Evolutionary conservation across 768 basidiomycete species (phyloP).

Genomic region (Cubamyces lactineus): DNA sequence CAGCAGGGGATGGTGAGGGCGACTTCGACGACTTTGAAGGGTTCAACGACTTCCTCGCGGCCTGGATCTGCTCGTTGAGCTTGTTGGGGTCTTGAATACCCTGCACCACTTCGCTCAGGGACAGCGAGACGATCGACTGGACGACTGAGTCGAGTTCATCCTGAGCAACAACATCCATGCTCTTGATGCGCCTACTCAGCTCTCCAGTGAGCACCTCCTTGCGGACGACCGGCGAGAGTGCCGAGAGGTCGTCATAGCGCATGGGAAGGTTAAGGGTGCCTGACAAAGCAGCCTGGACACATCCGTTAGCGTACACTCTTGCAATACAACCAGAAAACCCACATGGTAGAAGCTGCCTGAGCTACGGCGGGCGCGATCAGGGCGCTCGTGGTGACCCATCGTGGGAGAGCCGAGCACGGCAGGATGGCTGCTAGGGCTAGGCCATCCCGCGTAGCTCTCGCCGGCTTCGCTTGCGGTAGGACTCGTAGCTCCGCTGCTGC

Average conservation of each 20-base stretch:
- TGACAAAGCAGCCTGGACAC: constrained; percentile 69
- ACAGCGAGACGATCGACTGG: constrained; percentile 68
- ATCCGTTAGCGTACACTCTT: neutral
- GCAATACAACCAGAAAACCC: constrained; percentile 24
- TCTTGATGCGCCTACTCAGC: constrained; percentile 72
- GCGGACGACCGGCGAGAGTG: constrained; percentile 84
- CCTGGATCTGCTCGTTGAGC: constrained; percentile 63
- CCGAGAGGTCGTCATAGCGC: constrained; percentile 84
- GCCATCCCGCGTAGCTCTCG: constrained; percentile 74
- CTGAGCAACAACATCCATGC: constrained; percentile 53
- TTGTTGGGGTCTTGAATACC: constrained; percentile 72
- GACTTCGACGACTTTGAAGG: constrained; percentile 37
- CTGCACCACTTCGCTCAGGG: constrained; percentile 76
- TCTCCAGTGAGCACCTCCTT: constrained; percentile 87
- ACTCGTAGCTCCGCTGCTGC: constrained; percentile 82
- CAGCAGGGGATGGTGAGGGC: constrained; percentile 55
- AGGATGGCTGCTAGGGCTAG: constrained; percentile 66
- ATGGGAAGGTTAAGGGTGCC: constrained; percentile 82
- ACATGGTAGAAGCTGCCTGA: constrained; percentile 90
- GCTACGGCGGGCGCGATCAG: constrained; percentile 67
- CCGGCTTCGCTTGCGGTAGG: constrained; percentile 83
- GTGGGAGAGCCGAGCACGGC: constrained; percentile 59
- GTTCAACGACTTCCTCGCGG: constrained; percentile 35
- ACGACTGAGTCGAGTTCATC: constrained; percentile 68
- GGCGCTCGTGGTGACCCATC: constrained; percentile 52